Percentiles rank a stretch among this genome's conserved stretches.
These are phyloP conservation scores for Chlamydomonas applanata DNA, from an alignment of 139 green algal species.

Conservation along the genomic window DNA sequence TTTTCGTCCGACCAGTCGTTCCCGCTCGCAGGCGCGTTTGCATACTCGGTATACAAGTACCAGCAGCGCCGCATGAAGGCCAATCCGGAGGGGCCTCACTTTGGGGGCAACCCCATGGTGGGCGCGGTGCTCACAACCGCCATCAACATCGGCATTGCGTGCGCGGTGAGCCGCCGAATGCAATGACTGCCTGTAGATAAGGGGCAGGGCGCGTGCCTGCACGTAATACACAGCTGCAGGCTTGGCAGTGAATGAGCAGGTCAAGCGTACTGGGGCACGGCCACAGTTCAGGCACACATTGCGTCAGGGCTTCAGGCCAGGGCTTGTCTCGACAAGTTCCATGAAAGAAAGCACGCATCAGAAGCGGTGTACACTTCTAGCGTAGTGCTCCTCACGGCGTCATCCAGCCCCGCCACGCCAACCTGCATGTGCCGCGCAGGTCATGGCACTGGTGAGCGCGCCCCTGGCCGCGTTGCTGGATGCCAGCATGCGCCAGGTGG, in stretches of 20 bases:
- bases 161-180: conserved; percentile 31
- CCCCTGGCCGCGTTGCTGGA: conserved; percentile 39
- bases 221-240: not conserved
- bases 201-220: too few species aligned
- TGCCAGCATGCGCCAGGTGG: conserved; percentile 45
- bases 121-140: conserved; percentile 64
- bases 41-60: conserved; percentile 57
- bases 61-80: conserved; percentile 47
- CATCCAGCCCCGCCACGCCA: not conserved
- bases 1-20: conserved; percentile 52
- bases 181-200: too few species aligned
- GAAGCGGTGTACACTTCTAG: too few species aligned
- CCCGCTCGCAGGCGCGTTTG: conserved; percentile 44
- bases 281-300: too few species aligned
- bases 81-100: conserved; percentile 68
- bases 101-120: conserved; percentile 68
- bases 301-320: too few species aligned
- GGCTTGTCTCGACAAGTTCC: too few species aligned
- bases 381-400: too few species aligned
- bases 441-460: conserved; percentile 49
- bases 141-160: conserved; percentile 49
- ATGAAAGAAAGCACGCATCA: too few species aligned
- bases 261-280: not conserved
- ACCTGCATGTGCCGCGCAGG: conserved; percentile 20
- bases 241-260: not conserved